These are phyloP conservation scores for Monosporozyma solicola DNA, from an alignment of 805 yeast genomes.

Conservation along the genomic window DNA sequence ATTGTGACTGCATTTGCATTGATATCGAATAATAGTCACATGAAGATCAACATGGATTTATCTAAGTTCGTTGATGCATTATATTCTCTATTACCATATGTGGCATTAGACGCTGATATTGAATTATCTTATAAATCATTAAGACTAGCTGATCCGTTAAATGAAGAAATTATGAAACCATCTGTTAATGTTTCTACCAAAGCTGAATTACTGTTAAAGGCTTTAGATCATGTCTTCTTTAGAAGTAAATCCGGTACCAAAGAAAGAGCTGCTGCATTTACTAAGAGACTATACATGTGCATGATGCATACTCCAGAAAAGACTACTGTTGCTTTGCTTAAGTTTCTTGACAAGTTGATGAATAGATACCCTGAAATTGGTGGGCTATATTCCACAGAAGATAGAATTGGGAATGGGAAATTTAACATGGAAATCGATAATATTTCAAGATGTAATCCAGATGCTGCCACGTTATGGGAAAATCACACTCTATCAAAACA, in stretches of 20 bases:
- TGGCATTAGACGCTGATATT: conserved; percentile 71
- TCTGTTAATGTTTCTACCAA: conserved; percentile 83
- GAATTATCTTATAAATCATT: conserved; percentile 78
- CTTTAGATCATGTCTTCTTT: conserved; percentile 76
- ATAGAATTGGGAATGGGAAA: conserved; percentile 73
- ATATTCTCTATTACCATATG: conserved; percentile 56
- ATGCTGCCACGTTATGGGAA: conserved; percentile 90
- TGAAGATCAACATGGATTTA: conserved; percentile 71
- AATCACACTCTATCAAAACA: conserved; percentile 68
- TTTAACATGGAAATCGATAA: conserved; percentile 57
- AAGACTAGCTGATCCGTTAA: conserved; percentile 70
- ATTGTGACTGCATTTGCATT: conserved; percentile 86
- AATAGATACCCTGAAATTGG: conserved; percentile 62
- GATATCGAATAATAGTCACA: conserved; percentile 62
- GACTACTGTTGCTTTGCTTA: conserved; percentile 66
- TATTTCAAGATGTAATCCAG: conserved; percentile 72
- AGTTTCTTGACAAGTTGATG: conserved; percentile 68
- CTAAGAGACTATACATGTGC: conserved; percentile 65
- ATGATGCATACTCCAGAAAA: conserved; percentile 79
- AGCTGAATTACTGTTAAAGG: conserved; percentile 69
- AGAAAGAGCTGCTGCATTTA: conserved; percentile 67
- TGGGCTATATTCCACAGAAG: conserved; percentile 80
- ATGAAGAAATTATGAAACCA: conserved; percentile 43
- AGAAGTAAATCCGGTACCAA: conserved; percentile 59
- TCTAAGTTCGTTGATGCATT: conserved; percentile 70